Base-by-base conservation (phyloP, 208 protist genomes). In the Leishmania aethiopica region DNA sequence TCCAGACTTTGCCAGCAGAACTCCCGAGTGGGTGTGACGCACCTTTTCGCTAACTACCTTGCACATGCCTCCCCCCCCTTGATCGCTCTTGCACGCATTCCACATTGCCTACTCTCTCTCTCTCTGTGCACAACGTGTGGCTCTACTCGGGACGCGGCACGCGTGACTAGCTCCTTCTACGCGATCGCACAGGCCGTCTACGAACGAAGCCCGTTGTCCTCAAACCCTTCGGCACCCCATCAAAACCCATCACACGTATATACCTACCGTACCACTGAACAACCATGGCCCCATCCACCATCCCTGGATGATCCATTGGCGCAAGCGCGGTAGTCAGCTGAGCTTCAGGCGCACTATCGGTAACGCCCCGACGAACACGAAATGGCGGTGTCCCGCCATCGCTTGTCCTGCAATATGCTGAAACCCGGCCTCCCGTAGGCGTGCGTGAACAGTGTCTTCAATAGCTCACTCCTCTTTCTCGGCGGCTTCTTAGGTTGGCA, bases 351-450 rank as follows among this genome's bases (percentile, higher is more conserved):
- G 1, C 83, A 89, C 49, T 87, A 89, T 45, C 83, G 82, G 49
- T 76, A 85, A 45, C 86, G 86, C 74, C 73, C 87, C 47, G 74
- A 84, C 70, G 37, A 40, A 0, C 87, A 76, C 37, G 83, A 87
- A 49, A 77, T 72, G 76, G 70, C 72, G 0, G 59, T 89, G 25
- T 49, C 77, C 17, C 78, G 80, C 6, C 86, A 89, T 66, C 57
- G 77, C 74, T 57, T 87, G 19, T 60, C 75, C 47, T 79, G 67
- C 42, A 73, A 84, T 22, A 77, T 73, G 71, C 76, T 89, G 64
- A 62, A 84, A 35, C 73, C 69, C 19, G 67, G 80, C 17, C 62
- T 81, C 19, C 73, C 28, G 5, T 85, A 73, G 82, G 78, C 82
- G 17, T 81, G 81, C 22, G 77, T 69, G 22, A 85, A 62, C 72